Percentiles rank a stretch among this genome's conserved stretches.
These are phyloP conservation scores for Pichia sp. DNA, from an alignment of 1,139 yeast species.

Conservation along the genomic window DNA sequence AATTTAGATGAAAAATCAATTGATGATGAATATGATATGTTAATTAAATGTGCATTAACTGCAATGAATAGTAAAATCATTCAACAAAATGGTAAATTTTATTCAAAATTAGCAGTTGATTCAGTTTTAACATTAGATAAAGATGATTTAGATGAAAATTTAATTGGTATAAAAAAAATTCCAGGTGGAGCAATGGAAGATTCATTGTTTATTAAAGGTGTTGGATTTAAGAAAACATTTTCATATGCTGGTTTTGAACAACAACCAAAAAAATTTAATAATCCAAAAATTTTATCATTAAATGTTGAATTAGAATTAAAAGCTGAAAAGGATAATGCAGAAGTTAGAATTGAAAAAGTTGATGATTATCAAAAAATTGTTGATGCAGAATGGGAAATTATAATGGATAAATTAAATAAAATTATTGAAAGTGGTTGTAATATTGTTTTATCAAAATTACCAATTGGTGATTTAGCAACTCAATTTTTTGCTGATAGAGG, in stretches of 20 bases:
- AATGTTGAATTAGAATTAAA: conserved; percentile 93
- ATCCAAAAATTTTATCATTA: conserved; percentile 79
- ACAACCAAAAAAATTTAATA: conserved; percentile 78
- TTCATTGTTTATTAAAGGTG: conserved; percentile 83
- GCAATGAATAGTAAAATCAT: conserved; percentile 97
- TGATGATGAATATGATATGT: conserved; percentile 39
- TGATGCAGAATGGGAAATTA: conserved; percentile 97
- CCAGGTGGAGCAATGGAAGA: conserved; percentile 98
- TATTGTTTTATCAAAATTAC: conserved; percentile 87
- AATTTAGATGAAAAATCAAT: conserved; percentile 46
- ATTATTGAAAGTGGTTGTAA: conserved; percentile 84
- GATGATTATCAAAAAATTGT: conserved; percentile 93
- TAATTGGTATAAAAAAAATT: conserved; percentile 92
- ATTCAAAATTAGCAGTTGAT: conserved; percentile 95
- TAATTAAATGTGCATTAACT: conserved; percentile 91
- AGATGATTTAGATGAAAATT: conserved; percentile 75
- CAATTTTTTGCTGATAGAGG: conserved; percentile 96
- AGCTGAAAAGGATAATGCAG: conserved; percentile 99
- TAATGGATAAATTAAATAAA: conserved; percentile 77
- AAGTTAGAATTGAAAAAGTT: conserved; percentile 91
- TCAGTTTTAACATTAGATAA: conserved; percentile 86
- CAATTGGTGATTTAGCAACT: conserved; percentile 97
- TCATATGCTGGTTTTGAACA: conserved; percentile 98
- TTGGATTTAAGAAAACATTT: conserved; percentile 94
- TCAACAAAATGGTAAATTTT: conserved; percentile 77